Base-by-base conservation (phyloP, 176 grass and related monocot species). In the Zoysia pacifica region DNA sequence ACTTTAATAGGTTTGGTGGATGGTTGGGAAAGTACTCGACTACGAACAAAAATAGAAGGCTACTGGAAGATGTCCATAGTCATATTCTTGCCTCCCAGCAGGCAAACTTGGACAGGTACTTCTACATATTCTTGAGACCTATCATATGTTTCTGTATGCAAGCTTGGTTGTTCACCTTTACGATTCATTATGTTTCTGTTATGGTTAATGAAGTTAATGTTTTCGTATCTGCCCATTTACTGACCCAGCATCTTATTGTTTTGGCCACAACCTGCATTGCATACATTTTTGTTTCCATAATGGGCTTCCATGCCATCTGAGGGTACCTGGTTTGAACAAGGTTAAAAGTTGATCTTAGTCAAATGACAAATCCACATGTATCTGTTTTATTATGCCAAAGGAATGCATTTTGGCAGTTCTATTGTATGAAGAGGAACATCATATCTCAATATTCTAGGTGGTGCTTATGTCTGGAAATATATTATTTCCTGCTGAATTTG, bases 1-100 rank as follows among this genome's bases (percentile, higher is more conserved):
- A 99, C 41, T 99, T 91, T 62, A 99, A 99, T 88, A 96, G 97
- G 62, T 99, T 99, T 93, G 97, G 97, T 84, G 97, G 97, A 81
- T 99, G 97, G 97, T 83, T 99, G 72, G 97, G 97, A 9, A 99
- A 99, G 79, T 78, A 99, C 77, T 99, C 97, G 43, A 96, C 97
- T 10, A 93, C 70, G 50, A 91, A 90, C 81, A 99, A 99, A 81
- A 99, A 99, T 77, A 90, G 64, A 78, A 90, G 97, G 72, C 93
- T 99, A 76, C 72, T 99, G 85, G 97, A 93, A 71, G 97, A 99
- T 91, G 86, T 77, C 65, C 97, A 96, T 89, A 72, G 81, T 70
- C 97, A 99, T 91, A 86, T 99, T 86, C 90, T 99, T 90, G 78
- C 97, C 15, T 99, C 97, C 42, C 90, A 90, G 65, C 87, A 93